These are phyloP conservation scores for Geotrichum aggregatum DNA, from an alignment of 1,139 yeast species.

Conservation along the genomic window DNA sequence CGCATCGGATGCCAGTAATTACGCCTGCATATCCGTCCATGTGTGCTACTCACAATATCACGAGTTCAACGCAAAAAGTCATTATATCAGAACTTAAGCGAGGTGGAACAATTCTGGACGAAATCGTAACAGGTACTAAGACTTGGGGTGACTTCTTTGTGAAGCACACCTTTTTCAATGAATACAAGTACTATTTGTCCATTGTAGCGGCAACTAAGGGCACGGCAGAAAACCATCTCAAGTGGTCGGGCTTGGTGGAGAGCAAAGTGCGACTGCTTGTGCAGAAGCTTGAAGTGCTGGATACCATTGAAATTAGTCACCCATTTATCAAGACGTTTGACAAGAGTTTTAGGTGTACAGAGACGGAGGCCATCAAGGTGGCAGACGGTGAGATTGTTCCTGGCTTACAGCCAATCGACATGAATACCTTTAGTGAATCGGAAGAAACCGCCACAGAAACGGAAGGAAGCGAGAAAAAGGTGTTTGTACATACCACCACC, in stretches of 20 bases:
- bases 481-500: constrained; percentile 60
- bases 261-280: constrained; percentile 78
- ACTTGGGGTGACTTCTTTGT: constrained; percentile 71
- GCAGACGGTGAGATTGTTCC: constrained; percentile 43
- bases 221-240: constrained; percentile 70
- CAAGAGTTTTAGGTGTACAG: constrained; percentile 49
- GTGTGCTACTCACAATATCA: constrained; percentile 98
- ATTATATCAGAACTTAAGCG: constrained; percentile 71
- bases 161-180: constrained; percentile 75
- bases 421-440: constrained; percentile 24
- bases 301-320: constrained; percentile 78
- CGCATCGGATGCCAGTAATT: constrained; percentile 96
- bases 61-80: constrained; percentile 77
- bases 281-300: constrained; percentile 69
- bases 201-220: constrained; percentile 73
- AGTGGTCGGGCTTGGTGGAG: constrained; percentile 92
- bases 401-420: constrained; percentile 19
- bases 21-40: constrained; percentile 98
- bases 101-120: constrained; percentile 66
- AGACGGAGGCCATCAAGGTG: constrained; percentile 52
- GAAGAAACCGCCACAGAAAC: constrained; percentile 33
- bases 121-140: constrained; percentile 60
- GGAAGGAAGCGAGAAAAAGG: constrained; percentile 33
- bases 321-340: constrained; percentile 82
- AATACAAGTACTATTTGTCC: constrained; percentile 81